Evolutionary conservation across 2,329 filamentous ascomycete species (phyloP).

Genomic region (Penicillium sp.): DNA sequence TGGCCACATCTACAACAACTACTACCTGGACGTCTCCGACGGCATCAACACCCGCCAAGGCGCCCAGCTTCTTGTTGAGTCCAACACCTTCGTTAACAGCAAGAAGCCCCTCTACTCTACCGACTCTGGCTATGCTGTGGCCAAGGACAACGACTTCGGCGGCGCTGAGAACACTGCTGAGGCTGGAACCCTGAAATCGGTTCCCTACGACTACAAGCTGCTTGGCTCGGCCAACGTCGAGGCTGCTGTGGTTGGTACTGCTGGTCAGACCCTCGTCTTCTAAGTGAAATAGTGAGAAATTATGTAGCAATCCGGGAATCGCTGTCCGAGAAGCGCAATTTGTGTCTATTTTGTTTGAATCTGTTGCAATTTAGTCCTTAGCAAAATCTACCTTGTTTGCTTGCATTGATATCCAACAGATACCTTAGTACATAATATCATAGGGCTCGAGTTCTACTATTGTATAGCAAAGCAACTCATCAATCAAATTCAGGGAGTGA

Average conservation of each 20-base stretch:
- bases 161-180: conserved; percentile 43
- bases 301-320: too few relatives aligned
- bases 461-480: neutral
- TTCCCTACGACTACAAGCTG: conserved; percentile 50
- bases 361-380: neutral
- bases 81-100: conserved; percentile 44
- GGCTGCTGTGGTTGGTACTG: conserved; percentile 34
- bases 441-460: neutral
- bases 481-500: too few relatives aligned
- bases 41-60: conserved; percentile 51
- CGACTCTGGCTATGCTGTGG: conserved; percentile 39
- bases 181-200: conserved; percentile 43
- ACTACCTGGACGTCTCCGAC: conserved; percentile 40
- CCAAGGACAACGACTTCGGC: conserved; percentile 43
- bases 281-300: conserved; percentile 10
- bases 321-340: neutral
- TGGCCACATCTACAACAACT: conserved; percentile 53
- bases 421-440: too few relatives aligned
- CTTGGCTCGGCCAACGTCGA: conserved; percentile 44
- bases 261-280: conserved; percentile 30
- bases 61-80: conserved; percentile 53
- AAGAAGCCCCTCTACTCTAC: conserved; percentile 41
- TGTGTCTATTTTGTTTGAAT: neutral
- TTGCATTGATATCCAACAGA: neutral
- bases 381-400: neutral